Percentiles rank a stretch among this genome's conserved stretches.
Conservation (phyloP, 352 stramenopile species). For the Salisapilia sapeloensis region DNA sequence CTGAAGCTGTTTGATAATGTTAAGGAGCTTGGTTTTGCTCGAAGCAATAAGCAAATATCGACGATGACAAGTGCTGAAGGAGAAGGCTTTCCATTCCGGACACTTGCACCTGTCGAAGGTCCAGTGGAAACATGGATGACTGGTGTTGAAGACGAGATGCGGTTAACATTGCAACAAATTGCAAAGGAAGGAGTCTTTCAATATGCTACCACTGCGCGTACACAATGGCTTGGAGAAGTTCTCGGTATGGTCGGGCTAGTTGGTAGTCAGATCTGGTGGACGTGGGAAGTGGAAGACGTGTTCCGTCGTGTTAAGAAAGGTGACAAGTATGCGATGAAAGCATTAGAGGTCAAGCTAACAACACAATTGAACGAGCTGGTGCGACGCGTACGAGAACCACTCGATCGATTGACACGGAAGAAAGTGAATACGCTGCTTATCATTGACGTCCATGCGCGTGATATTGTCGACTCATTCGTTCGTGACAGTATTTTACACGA, state of each 20-base stretch:
- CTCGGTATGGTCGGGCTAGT: constrained; percentile 87
- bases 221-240: constrained; percentile 76
- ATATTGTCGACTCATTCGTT: constrained; percentile 85
- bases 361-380: constrained; percentile 84
- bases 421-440: constrained; percentile 89
- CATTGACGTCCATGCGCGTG: constrained; percentile 81
- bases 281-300: constrained; percentile 88
- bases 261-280: constrained; percentile 90
- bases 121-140: constrained; percentile 91
- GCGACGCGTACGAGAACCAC: constrained; percentile 74
- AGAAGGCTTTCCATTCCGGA: constrained; percentile 78
- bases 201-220: constrained; percentile 78
- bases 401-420: constrained; percentile 74
- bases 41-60: constrained; percentile 76
- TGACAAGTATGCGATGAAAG: constrained; percentile 91
- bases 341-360: constrained; percentile 81
- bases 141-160: constrained; percentile 84
- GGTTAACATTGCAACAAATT: constrained; percentile 67
- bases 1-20: constrained; percentile 94
- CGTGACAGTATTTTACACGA: constrained; percentile 80
- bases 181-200: constrained; percentile 88
- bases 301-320: constrained; percentile 79
- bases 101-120: constrained; percentile 68
- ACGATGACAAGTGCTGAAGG: constrained; percentile 87
- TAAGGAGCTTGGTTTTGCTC: constrained; percentile 80